A percentile compares a stretch with the other conserved stretches of the same genome.
Evolutionary conservation across 2,329 filamentous ascomycete genomes (phyloP).

Genomic region (Sclerotiophoma versabilis): DNA sequence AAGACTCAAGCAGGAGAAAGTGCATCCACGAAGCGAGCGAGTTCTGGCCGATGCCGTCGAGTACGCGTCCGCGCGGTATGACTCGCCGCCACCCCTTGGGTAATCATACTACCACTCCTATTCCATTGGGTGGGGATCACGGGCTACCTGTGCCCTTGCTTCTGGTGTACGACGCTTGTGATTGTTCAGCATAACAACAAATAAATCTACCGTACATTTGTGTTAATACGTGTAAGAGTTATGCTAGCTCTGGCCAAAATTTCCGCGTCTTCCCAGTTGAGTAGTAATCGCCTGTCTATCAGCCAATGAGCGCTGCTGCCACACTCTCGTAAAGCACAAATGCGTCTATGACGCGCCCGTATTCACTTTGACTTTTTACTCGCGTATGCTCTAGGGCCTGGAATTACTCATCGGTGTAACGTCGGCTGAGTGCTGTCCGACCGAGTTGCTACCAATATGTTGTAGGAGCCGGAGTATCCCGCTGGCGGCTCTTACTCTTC

Average conservation of each 20-base stretch:
- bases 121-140: conserved; percentile 32
- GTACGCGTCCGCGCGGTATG: conserved; percentile 35
- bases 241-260: conserved; percentile 35
- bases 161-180: conserved; percentile 35
- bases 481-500: conserved; percentile 3
- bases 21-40: conserved; percentile 22
- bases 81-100: conserved; percentile 35
- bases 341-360: conserved; percentile 36
- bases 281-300: conserved; percentile 26
- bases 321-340: conserved; percentile 18
- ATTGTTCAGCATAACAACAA: conserved; percentile 27
- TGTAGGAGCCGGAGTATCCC: background rate
- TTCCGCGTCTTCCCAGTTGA: conserved; percentile 18
- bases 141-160: conserved; percentile 36
- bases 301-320: conserved; percentile 25
- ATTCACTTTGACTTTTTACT: conserved; percentile 17
- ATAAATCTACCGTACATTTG: conserved; percentile 31
- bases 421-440: conserved; percentile 1
- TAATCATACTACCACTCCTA: conserved; percentile 36
- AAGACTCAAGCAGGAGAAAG: conserved; percentile 24
- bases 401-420: conserved; percentile 19
- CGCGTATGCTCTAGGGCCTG: conserved; percentile 10
- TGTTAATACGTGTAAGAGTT: conserved; percentile 17
- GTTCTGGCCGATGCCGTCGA: conserved; percentile 24
- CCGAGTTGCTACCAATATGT: conserved; percentile 7